Evolutionary conservation across 2,329 filamentous ascomycete genomes (phyloP), one percentile per base, ranked within the genome.

Genomic region (Talaromyces pinophilus): DNA sequence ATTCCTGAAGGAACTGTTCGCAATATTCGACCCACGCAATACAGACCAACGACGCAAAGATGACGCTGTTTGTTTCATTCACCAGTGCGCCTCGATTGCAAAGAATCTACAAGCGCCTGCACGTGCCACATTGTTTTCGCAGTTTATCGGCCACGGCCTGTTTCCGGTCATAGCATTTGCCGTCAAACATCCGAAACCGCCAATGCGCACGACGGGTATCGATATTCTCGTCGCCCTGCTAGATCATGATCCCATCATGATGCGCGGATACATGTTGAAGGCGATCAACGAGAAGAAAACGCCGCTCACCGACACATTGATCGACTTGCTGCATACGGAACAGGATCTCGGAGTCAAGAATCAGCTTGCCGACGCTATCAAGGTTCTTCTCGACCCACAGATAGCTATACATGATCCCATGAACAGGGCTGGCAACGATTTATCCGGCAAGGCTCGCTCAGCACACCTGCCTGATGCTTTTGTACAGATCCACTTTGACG

Each of bases 211-310:
- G 2, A 96, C 93, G 5, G 95, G 93, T 11, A 97, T 93, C 1
- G 95, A 99, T 71, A 93, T 98, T 40, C 81, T 99, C 59, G 92
- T 97, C 7, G 92, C 93, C 5, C 89, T 98, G 79, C 95, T 99
- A 72, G 95, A 99, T 73, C 93, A 98, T 75, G 95, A 99, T 73
- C 91, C 94, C 2, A 87, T 93, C 72, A 93, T 97, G 90, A 94
- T 99, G 75, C 90, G 95, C 59, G 89, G 90, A 71, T 96, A 94
- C 64, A 93, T 98, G 72, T 94, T 97, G 77, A 92, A 93, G 69
- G 92, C 96, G 70, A 90, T 97, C 69, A 90, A 90, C 70, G 93
- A 97, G 70, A 93, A 93, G 75, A 88, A 92, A 71, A 88, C 89
- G 1, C 92, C 92, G 4, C 80, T 99, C 63, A 97, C 93, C 1